These are phyloP conservation scores for Pichia inconspicua DNA, from an alignment of 1,139 yeast genomes.

Conservation along the genomic window DNA sequence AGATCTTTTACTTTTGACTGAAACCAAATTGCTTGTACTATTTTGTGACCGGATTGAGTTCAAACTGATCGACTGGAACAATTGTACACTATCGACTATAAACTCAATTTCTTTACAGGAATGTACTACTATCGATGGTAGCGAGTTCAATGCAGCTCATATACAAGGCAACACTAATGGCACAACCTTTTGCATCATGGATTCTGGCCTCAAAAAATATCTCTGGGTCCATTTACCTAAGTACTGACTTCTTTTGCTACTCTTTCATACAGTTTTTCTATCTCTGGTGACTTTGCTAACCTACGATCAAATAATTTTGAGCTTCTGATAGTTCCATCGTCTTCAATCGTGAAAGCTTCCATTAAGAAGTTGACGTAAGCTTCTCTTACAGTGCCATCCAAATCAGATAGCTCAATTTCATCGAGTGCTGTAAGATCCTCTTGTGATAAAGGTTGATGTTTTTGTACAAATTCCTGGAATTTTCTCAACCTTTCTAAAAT, in stretches of 20 bases:
- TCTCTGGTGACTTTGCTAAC: constrained; percentile 3
- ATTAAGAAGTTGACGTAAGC: constrained; percentile 5
- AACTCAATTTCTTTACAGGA: background rate
- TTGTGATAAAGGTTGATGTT: constrained; percentile 14
- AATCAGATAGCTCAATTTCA: constrained; percentile 4
- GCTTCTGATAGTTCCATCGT: constrained; percentile 7
- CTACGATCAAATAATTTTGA: constrained; percentile 6
- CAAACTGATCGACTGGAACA: background rate
- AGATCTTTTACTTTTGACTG: background rate
- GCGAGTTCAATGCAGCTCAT: background rate
- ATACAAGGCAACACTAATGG: constrained; percentile 1
- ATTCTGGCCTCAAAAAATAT: constrained; percentile 34
- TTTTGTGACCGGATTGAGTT: background rate
- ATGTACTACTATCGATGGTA: background rate
- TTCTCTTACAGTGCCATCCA: constrained; percentile 7
- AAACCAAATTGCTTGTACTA: background rate
- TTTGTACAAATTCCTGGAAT: constrained; percentile 10
- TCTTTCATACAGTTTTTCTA: constrained; percentile 9
- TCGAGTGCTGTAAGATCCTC: constrained; percentile 16
- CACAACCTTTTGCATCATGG: constrained; percentile 32
- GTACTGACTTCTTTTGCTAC: background rate
- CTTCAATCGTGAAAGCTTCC: constrained; percentile 6
- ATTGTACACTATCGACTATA: background rate
- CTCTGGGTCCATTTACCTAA: constrained; percentile 11
- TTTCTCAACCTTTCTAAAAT: constrained; percentile 11